Evolutionary conservation across 495 filamentous ascomycete genomes (phyloP).

Genomic region (Neurospora sp.): DNA sequence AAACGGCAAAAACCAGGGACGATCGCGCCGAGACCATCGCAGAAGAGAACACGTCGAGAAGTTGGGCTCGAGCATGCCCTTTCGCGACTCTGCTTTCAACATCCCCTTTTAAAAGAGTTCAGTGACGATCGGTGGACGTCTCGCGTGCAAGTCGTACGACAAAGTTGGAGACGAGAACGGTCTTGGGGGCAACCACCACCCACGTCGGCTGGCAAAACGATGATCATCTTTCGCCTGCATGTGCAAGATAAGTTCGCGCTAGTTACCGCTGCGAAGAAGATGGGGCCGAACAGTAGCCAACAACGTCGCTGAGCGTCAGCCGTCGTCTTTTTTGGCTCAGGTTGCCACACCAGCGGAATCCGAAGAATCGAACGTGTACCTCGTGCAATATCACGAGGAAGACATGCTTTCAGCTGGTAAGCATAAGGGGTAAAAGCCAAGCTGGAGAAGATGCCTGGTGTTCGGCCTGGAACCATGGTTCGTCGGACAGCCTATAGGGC

Average conservation of each 20-base stretch:
- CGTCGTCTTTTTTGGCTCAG: neutral
- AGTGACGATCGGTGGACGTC: neutral
- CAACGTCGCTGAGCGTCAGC: neutral
- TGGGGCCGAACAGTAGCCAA: neutral
- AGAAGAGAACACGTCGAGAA: neutral
- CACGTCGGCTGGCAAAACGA: neutral
- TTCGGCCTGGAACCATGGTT: neutral
- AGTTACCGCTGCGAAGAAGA: neutral
- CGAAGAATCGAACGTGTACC: neutral
- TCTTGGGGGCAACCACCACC: neutral
- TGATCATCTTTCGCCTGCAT: neutral
- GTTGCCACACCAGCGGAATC: neutral
- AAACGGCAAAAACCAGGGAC: neutral
- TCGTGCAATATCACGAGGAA: neutral
- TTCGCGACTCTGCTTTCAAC: neutral
- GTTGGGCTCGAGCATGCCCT: neutral
- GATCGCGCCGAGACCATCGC: neutral
- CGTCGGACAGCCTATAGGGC: constrained; percentile 14
- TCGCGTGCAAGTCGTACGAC: neutral
- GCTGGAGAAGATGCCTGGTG: neutral
- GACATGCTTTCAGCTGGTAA: neutral
- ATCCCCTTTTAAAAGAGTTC: neutral
- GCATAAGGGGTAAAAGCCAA: neutral
- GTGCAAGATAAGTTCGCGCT: neutral
- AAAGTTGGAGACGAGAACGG: neutral